phyloP scores from a whole-genome alignment of 805 yeast genomes.

The Candida easanensis region DNA sequence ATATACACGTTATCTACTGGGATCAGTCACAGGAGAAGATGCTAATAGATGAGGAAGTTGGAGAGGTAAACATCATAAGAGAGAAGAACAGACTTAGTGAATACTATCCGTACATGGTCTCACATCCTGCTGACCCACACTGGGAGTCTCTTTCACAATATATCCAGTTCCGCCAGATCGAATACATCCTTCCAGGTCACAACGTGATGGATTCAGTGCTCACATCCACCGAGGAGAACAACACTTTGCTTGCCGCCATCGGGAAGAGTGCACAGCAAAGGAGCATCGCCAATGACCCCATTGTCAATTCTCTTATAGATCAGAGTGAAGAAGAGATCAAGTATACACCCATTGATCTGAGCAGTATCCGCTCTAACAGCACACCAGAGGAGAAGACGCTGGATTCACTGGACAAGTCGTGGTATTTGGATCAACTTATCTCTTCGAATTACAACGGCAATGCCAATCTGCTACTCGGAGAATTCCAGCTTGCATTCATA shows the following conservation, averaged over 20 bases:
- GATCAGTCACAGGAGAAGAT: conserved; percentile 32
- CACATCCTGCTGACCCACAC: conserved; percentile 33
- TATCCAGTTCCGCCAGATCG: conserved; percentile 28
- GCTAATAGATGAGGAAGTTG: conserved; percentile 29
- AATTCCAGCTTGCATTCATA: conserved; percentile 51
- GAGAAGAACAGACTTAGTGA: conserved; percentile 30
- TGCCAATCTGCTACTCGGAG: conserved; percentile 40
- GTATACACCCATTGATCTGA: conserved; percentile 42
- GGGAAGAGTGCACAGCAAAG: conserved; percentile 28
- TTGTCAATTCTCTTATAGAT: conserved; percentile 32
- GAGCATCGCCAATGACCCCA: conserved; percentile 28
- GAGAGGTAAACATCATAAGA: conserved; percentile 30
- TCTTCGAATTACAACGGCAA: conserved; percentile 29
- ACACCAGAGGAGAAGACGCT: conserved; percentile 42
- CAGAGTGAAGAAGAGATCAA: conserved; percentile 35
- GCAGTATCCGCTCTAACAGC: conserved; percentile 34
- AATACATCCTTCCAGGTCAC: conserved; percentile 27
- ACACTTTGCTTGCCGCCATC: conserved; percentile 38
- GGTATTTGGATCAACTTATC: conserved; percentile 45
- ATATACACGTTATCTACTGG: conserved; percentile 37
- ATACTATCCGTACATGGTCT: conserved; percentile 38
- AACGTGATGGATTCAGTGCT: conserved; percentile 39
- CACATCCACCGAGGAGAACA: conserved; percentile 50
- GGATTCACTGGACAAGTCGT: conserved; percentile 57
- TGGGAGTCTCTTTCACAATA: conserved; percentile 28